A percentile compares a stretch with the other conserved stretches of the same genome.
Evolutionary conservation across 2,329 filamentous ascomycete genomes (phyloP).

Genomic region (Diaporthe sp.): DNA sequence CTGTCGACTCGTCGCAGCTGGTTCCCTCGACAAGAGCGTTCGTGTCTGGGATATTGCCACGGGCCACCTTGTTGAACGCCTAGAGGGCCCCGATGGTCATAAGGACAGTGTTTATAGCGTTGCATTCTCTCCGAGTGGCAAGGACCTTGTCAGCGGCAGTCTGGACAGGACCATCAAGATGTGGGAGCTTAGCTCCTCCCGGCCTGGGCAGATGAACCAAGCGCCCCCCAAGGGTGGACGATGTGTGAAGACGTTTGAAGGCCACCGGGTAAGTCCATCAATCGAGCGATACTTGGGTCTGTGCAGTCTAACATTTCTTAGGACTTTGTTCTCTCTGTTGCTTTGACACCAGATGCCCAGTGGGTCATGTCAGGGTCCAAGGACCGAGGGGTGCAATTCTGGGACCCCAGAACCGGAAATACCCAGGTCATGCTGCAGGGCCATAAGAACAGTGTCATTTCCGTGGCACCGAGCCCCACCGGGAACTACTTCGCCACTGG

Average conservation of each 20-base stretch:
- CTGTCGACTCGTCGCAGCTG: conserved; percentile 93
- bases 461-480: conserved; percentile 91
- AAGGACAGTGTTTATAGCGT: conserved; percentile 98
- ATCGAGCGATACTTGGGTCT: not conserved
- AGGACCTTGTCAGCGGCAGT: conserved; percentile 93
- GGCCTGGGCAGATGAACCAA: conserved; percentile 72
- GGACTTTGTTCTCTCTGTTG: conserved; percentile 98
- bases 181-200: conserved; percentile 89
- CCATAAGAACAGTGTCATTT: conserved; percentile 99
- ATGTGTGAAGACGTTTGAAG: conserved; percentile 97
- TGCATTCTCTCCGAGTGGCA: conserved; percentile 93
- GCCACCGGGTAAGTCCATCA: conserved; percentile 80
- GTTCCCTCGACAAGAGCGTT: conserved; percentile 97
- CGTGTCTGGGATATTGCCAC: conserved; percentile 94
- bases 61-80: conserved; percentile 88
- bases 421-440: conserved; percentile 99
- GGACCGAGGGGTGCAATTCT: conserved; percentile 97
- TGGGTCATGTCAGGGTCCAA: conserved; percentile 99
- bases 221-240: conserved; percentile 83
- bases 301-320: conserved; percentile 56
- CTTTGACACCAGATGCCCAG: conserved; percentile 90
- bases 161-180: conserved; percentile 99
- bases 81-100: conserved; percentile 94
- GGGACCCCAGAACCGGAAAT: conserved; percentile 93
- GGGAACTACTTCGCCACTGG: conserved; percentile 94